Conservation (phyloP, 192 early-diverging fungal species). For the Cetraspora pellucida region DNA sequence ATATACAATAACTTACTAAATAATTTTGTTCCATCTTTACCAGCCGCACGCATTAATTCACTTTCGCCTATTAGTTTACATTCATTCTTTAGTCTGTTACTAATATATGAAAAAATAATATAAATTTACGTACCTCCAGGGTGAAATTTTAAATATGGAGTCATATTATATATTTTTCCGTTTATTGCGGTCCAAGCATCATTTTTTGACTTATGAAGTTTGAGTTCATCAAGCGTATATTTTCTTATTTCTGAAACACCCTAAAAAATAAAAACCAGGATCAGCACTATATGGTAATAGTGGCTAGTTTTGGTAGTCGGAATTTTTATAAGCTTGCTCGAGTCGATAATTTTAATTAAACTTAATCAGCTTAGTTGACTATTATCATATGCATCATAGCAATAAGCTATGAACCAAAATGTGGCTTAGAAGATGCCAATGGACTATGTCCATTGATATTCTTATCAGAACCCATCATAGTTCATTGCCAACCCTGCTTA, state of each 20-base stretch:
- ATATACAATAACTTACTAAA: slow-evolving; percentile 62
- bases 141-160: slow-evolving; percentile 86
- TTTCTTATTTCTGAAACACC: slow-evolving; percentile 58
- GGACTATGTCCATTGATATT: too few species aligned
- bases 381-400: too few species aligned
- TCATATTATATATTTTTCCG: slow-evolving; percentile 92
- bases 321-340: too few species aligned
- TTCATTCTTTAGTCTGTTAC: not conserved
- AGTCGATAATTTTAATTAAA: too few species aligned
- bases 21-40: slow-evolving; percentile 88
- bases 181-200: slow-evolving; percentile 90
- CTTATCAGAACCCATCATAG: too few species aligned
- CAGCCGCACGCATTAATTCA: slow-evolving; percentile 80
- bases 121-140: slow-evolving; percentile 69
- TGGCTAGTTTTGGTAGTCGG: too few species aligned
- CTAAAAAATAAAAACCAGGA: slow-evolving; percentile 36
- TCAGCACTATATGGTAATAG: too few species aligned
- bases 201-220: slow-evolving; percentile 70
- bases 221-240: slow-evolving; percentile 74
- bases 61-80: slow-evolving; percentile 45
- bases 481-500: too few species aligned
- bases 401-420: too few species aligned
- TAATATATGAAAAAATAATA: not conserved
- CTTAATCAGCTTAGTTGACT: too few species aligned
- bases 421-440: too few species aligned